Percentiles rank a stretch among this genome's conserved stretches.
Conservation (phyloP, 1,284 basidiomycete genomes). For the Apiotrichum montevideense region DNA sequence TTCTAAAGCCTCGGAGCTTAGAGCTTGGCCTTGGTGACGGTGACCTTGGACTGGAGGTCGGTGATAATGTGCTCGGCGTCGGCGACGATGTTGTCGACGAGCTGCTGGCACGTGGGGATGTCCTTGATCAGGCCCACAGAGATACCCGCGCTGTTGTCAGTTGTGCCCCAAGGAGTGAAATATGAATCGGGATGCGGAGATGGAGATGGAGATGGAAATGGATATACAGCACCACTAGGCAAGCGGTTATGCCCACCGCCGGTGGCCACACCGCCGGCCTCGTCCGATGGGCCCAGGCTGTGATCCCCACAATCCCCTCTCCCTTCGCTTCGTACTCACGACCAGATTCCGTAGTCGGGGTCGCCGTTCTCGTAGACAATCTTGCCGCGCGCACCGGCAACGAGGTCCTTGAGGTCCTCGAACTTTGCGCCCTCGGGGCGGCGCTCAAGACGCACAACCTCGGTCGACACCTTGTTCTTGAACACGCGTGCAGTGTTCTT, state of each 20-base stretch:
- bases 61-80: constrained; percentile 70
- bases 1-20: constrained; percentile 1
- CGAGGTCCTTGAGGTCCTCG: constrained; percentile 73
- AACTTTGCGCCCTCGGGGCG: constrained; percentile 81
- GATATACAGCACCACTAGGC: no score
- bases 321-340: constrained; percentile 23
- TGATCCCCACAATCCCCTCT: neutral
- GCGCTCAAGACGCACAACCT: constrained; percentile 75
- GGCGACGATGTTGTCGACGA: constrained; percentile 64
- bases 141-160: constrained; percentile 57
- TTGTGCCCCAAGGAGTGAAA: neutral
- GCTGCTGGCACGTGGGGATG: constrained; percentile 72
- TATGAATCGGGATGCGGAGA: neutral
- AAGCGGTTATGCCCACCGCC: no score
- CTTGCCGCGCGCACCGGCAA: constrained; percentile 63
- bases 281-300: neutral
- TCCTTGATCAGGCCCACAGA: constrained; percentile 76
- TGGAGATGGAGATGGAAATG: no score
- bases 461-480: constrained; percentile 52
- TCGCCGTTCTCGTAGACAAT: constrained; percentile 80
- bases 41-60: constrained; percentile 46
- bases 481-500: constrained; percentile 82
- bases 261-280: neutral
- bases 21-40: constrained; percentile 24
- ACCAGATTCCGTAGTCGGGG: constrained; percentile 80